Base-by-base conservation (phyloP, 148 eudicot species). In the Polygonum aviculare region DNA sequence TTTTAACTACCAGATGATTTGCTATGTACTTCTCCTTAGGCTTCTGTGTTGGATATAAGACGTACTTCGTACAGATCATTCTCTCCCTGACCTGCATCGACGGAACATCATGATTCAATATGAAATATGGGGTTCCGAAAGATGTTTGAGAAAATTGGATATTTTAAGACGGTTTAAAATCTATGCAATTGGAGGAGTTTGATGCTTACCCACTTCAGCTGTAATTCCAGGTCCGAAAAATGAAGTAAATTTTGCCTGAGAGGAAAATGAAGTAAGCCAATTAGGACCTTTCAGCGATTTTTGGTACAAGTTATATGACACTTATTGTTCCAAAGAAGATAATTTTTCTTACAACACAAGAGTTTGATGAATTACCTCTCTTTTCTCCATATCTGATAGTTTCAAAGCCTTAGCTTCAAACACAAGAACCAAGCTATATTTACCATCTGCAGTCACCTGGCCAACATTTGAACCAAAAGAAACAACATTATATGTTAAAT, bases 211-310 rank as follows among this genome's bases (percentile, higher is more conserved):
- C 75, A 94, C 81, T 85, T 94, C 97, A 72, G 97, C 93, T 26
- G 91, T 77, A 85, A 94, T 88, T 62, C 97, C 98, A 69, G 98
- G 98, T 77, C 98, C 98, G 57, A 94, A 94, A 81, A 94, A 94
- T 50, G 98, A 92, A 59, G 98, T 80, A 77, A 94, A 89, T 84
- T 94, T 94, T 40, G 91, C 96, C 98, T 94, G 74, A 52, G 76
- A 54, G 62, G 78, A 69, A 78, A 31, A 76, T 69, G 79, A 65
- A 48, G 60, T 7, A 67, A 5, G 16, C 11, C 48, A 50, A 57
- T 78, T 63, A 74, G 74, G 12, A 54, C 76, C 19, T 38, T 41
- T 39, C 2, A 26, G 19, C 36, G n/a, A 45, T 67, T 35, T 67
- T 36, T 12, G 7, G 70, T 63, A 63, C 72, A 60, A 38, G 0